phyloP scores from a whole-genome alignment of 495 filamentous ascomycete species.

The Tetracladium setigerum region DNA sequence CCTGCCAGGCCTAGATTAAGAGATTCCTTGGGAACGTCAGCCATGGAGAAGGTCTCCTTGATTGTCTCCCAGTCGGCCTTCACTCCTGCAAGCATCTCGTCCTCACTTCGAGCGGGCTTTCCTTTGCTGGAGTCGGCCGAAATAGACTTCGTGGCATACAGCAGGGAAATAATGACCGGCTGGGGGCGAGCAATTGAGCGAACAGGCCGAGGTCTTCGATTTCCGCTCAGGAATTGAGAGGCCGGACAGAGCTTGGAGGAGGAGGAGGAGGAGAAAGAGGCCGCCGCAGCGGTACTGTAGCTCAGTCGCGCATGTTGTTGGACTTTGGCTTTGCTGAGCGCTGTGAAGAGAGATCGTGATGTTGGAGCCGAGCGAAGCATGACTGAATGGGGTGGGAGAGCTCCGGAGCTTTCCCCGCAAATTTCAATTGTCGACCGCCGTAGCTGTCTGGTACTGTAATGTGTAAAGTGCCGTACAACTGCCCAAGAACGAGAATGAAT shows the following conservation, averaged over 20 bases:
- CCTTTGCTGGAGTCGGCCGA: conserved; percentile 40
- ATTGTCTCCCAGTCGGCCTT: conserved; percentile 67
- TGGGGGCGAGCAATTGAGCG: conserved; percentile 6
- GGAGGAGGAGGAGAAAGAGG: background rate
- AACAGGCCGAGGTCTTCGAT: conserved; percentile 5
- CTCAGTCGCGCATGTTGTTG: conserved; percentile 11
- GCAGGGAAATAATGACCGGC: conserved; percentile 15
- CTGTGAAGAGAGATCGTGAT: conserved; percentile 24
- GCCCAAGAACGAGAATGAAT: too few species aligned
- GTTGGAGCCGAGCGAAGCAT: conserved; percentile 30
- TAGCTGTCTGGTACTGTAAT: too few species aligned
- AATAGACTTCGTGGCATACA: conserved; percentile 33
- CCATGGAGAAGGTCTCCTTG: conserved; percentile 79
- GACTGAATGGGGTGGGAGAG: conserved; percentile 4
- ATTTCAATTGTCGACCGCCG: too few species aligned
- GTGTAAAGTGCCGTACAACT: too few species aligned
- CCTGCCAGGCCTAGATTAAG: conserved; percentile 80
- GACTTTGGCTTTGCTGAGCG: conserved; percentile 14
- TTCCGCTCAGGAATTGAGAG: conserved; percentile 9
- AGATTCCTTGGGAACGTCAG: conserved; percentile 70
- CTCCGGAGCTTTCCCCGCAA: conserved; percentile 17
- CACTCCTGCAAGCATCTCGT: conserved; percentile 61
- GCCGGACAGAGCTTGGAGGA: conserved; percentile 11
- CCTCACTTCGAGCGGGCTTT: conserved; percentile 8
- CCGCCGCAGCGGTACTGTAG: conserved; percentile 13